phyloP scores from a whole-genome alignment of 192 early-diverging fungal genomes.

The Podila clonocystis region DNA sequence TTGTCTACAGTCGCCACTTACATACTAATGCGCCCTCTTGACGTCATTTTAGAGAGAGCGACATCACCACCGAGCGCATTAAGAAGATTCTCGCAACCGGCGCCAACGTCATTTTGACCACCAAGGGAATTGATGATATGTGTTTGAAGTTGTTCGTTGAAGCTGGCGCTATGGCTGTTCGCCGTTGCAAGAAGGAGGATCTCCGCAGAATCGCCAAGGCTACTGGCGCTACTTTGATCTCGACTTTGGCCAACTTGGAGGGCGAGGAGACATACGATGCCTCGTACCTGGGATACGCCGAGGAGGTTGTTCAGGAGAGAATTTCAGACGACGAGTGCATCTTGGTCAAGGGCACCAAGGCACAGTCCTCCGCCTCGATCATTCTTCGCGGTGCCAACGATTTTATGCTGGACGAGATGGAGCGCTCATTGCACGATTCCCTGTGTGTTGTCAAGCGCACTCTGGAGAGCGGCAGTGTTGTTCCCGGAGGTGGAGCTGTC shows the following conservation, averaged over 20 bases:
- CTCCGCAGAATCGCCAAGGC: constrained; percentile 97
- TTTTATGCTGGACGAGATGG: constrained; percentile 99
- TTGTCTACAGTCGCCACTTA: background rate
- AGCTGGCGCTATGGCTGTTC: constrained; percentile 97
- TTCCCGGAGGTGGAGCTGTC: constrained; percentile 97
- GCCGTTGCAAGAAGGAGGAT: constrained; percentile 97
- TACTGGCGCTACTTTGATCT: constrained; percentile 93
- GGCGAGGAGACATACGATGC: constrained; percentile 98
- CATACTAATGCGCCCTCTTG: constrained; percentile 1
- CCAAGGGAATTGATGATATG: constrained; percentile 99
- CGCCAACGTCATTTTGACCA: constrained; percentile 97
- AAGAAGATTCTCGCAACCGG: constrained; percentile 95
- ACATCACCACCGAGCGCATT: constrained; percentile 96
- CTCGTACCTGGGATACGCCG: constrained; percentile 88
- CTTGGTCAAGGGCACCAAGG: constrained; percentile 91
- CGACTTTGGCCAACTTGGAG: constrained; percentile 95
- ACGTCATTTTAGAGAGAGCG: constrained; percentile 77
- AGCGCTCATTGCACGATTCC: constrained; percentile 94
- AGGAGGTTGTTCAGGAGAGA: constrained; percentile 96
- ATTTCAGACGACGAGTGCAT: constrained; percentile 99
- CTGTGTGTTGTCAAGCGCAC: constrained; percentile 97
- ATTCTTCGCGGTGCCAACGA: constrained; percentile 99
- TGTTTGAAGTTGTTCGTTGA: constrained; percentile 99
- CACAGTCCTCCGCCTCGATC: constrained; percentile 87
- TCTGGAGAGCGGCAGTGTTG: constrained; percentile 93